Evolutionary conservation across 208 protist genomes (phyloP), one percentile per base, ranked within the genome.

Genomic region (Trypanosoma mega): DNA sequence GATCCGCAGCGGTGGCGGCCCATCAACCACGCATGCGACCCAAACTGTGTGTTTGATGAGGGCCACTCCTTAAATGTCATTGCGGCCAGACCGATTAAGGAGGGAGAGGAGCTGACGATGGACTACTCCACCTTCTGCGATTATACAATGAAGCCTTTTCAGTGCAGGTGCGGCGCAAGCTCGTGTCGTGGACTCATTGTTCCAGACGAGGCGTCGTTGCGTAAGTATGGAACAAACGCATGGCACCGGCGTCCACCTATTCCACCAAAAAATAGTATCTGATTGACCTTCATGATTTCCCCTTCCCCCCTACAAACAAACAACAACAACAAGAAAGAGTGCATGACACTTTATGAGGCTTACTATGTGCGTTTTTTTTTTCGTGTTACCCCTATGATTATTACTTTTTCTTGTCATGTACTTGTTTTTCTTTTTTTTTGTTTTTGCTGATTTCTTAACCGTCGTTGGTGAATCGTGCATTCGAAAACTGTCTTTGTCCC

Each of bases 51-150:
- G 41, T 92, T 93, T 64, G 78, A 73, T 27, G 73, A 81, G 0
- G 78, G 76, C 16, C 82, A 93, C 60, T 93, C 85, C 21, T 71
- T 96, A n/a, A 92, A 96, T 68, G 82, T 96, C 12, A 78, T 90
- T 34, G 90, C 90, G 5, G 37, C 75, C 11, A 78, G 82, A 24
- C 60, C 80, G 29, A 88, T 96, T 36, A 71, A 67, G 1, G 65
- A 59, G 8, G 86, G 82, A 1, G 90, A 96, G 51, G 82, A 90
- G 49, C 54, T 96, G 7, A 92, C 79, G 50, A 92, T 93, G 73
- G 86, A 96, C 68, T 96, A 96, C 61, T 83, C 81, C 23, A 96
- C 90, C 1, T 96, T 96, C 58, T 96, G 90, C 67, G 89, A 94
- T 46, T 60, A 70, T 23, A 90, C 84, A 27, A 94, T 94, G 87